Evolutionary conservation across 2,329 filamentous ascomycete genomes (phyloP).

Genomic region (Aspergillus quadricinctus): DNA sequence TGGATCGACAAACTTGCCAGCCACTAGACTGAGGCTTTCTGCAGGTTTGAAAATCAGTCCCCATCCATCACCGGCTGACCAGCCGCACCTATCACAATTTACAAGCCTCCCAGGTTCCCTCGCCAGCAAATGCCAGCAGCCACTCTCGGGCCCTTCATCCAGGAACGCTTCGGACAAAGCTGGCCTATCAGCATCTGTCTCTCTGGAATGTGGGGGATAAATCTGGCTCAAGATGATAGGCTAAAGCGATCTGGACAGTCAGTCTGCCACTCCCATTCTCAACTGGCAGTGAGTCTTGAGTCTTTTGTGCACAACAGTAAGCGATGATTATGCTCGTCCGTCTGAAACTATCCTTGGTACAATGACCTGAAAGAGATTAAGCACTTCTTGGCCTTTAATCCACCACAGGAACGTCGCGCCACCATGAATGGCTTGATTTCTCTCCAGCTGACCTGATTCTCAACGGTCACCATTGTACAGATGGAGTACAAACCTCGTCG

Average conservation of each 20-base stretch:
- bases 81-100: slow-evolving; percentile 12
- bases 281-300: not conserved
- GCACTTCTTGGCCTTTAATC: not conserved
- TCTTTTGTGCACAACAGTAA: not conserved
- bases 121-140: slow-evolving; percentile 9
- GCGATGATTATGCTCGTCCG: not conserved
- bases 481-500: not conserved
- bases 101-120: slow-evolving; percentile 4
- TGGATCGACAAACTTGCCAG: slow-evolving; percentile 12
- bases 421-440: not conserved
- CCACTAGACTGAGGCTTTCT: slow-evolving; percentile 8
- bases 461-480: not conserved
- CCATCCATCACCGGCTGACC: slow-evolving; percentile 6
- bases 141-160: slow-evolving; percentile 10
- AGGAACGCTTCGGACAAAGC: slow-evolving; percentile 16
- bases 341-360: not conserved
- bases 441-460: not conserved
- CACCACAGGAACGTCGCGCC: not conserved
- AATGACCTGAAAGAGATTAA: not conserved
- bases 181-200: slow-evolving; percentile 6
- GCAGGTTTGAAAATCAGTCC: slow-evolving; percentile 9
- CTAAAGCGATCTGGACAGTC: not conserved
- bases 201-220: slow-evolving; percentile 9
- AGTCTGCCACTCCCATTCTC: not conserved
- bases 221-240: not conserved